phyloP scores from a whole-genome alignment of 108 stramenopile species.

The Bacterosira constricta region DNA sequence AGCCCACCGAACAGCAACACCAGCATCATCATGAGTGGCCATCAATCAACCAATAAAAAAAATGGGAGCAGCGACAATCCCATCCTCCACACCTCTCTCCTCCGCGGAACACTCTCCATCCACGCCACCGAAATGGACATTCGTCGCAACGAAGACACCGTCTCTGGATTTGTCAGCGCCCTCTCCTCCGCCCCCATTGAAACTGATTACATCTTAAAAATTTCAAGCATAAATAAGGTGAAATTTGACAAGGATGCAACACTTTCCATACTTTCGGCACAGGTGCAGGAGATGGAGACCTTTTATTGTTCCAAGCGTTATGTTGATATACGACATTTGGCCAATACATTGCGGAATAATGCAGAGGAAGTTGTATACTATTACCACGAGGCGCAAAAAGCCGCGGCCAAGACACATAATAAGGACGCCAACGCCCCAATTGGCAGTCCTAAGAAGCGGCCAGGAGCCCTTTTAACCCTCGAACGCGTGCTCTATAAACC shows the following conservation, averaged over 20 bases:
- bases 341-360: constrained; percentile 5
- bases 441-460: not conserved
- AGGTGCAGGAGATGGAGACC: constrained; percentile 1
- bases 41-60: too few relatives aligned
- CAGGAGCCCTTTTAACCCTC: not conserved
- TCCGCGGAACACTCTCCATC: constrained; percentile 18
- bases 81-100: constrained; percentile 23
- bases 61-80: constrained; percentile 8
- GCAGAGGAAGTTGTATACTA: constrained; percentile 17
- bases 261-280: not conserved
- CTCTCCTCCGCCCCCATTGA: constrained; percentile 7
- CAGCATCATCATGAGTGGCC: too few relatives aligned
- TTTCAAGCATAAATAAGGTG: not conserved
- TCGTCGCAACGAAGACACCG: constrained; percentile 7
- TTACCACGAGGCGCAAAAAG: not conserved
- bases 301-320: constrained; percentile 31
- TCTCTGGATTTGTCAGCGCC: not conserved
- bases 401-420: not conserved
- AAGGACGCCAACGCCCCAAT: not conserved
- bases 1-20: too few relatives aligned
- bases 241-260: not conserved
- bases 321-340: constrained; percentile 21
- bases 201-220: constrained; percentile 26
- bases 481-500: constrained; percentile 7
- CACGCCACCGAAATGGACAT: constrained; percentile 32